phyloP scores from a whole-genome alignment of 148 eudicot genomes.

The Vaccinium darrowii region DNA sequence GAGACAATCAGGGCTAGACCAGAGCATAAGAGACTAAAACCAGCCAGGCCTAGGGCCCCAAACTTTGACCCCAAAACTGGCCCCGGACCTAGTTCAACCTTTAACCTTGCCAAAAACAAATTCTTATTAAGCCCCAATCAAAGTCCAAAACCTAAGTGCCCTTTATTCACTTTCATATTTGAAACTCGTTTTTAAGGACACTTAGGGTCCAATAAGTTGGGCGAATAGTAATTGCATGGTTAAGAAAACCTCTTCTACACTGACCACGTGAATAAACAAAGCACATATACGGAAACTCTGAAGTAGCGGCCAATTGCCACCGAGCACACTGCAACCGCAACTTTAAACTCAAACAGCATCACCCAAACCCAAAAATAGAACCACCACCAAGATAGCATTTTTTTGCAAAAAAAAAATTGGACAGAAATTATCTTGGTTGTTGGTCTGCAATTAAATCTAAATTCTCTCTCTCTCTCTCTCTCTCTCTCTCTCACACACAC shows the following conservation, averaged over 20 bases:
- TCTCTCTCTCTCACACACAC: not conserved
- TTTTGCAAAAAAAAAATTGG: not conserved
- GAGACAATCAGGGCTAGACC: not conserved
- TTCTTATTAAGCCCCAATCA: not conserved
- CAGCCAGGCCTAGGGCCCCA: not conserved
- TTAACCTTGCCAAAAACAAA: not conserved
- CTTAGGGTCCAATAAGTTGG: not conserved
- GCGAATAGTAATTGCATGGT: not conserved
- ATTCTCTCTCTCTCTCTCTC: not conserved
- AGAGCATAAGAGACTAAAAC: not conserved
- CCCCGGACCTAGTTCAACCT: not conserved
- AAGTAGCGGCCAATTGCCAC: not conserved
- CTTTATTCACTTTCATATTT: not conserved
- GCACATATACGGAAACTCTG: not conserved
- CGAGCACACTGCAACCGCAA: not conserved
- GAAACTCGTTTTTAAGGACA: not conserved
- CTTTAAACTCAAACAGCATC: not conserved
- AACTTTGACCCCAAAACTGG: not conserved
- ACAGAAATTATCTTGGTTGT: not conserved
- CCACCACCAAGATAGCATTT: not conserved
- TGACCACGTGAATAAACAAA: not conserved
- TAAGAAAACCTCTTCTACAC: not conserved
- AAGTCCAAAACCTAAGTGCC: not conserved
- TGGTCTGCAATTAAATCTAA: not conserved
- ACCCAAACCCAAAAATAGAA: not conserved